Evolutionary conservation across 1,284 basidiomycete genomes (phyloP).

Genomic region (Cutaneotrichosporon sp.): DNA sequence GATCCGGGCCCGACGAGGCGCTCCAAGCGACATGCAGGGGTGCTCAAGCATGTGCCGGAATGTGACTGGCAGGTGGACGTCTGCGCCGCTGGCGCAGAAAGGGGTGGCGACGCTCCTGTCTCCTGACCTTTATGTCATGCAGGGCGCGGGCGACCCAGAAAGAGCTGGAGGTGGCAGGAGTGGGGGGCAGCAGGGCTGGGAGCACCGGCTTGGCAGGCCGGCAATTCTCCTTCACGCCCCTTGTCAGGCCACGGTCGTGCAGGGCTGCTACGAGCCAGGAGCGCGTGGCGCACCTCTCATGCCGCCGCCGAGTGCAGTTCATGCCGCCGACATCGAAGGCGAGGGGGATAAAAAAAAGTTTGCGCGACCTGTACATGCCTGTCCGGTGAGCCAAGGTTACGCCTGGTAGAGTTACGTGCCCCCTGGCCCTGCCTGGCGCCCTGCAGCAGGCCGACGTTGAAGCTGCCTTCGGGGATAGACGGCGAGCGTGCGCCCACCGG

Average conservation of each 20-base stretch:
- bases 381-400: neutral
- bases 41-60: neutral
- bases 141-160: neutral
- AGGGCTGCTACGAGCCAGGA: neutral
- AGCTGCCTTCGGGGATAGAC: no score
- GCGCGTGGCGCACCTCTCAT: neutral
- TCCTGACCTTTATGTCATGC: neutral
- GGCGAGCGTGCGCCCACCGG: no score
- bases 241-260: neutral
- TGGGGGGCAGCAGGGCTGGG: no score
- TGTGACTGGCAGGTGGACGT: neutral
- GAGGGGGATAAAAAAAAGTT: constrained; percentile 2
- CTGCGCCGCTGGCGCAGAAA: neutral
- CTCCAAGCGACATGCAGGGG: neutral
- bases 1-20: neutral
- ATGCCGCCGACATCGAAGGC: neutral
- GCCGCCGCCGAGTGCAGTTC: neutral
- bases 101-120: neutral
- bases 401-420: no score
- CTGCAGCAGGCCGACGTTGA: no score
- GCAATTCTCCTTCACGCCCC: no score
- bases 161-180: no score
- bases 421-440: no score
- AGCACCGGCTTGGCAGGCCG: neutral
- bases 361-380: neutral